Evolutionary conservation across 192 early-diverging fungal species (phyloP), one percentile per base, ranked within the genome.

Genomic region (Entophlyctis helioformis): DNA sequence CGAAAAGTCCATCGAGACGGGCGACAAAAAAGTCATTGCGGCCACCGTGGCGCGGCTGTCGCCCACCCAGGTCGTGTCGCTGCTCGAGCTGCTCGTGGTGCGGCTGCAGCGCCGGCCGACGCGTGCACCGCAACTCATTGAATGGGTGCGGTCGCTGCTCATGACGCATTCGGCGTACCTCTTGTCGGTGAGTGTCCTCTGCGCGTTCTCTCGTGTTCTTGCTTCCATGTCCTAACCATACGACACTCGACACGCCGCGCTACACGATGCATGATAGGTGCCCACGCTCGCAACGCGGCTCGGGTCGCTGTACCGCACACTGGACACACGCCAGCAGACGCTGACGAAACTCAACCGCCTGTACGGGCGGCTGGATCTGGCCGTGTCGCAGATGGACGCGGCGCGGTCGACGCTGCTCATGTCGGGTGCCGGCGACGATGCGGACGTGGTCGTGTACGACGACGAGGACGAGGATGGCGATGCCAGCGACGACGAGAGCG

Each of bases 141-240:
- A 73, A 34, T 73, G 71, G 71, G 35, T 73, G 16, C 59, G 71
- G 10, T 54, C 66, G 19, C 34, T 61, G 16, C 39, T 73, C 16
- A n/a, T 64, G 15, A 47, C 40, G 12, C 71, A 73, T 53, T 51
- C 63, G 10, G 50, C 47, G 3, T 67, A 53, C 42, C 43, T 72
- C 19, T 56, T 67, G 56, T 57, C 69, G 25, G 63, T 67, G 27
- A 35, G 51, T 31, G 29, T 8, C 29, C 29, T 31, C 29, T 31
- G 29, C 29, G 6, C 29, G 4, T 11, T 11, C 29, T 31, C 29
- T 11, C 6, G 6, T 31, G 6, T 31, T 4, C 29, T 4, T 8
- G 5, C 5, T n/a, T 39, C 7, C 7, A 8, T 16, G 38, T 39
- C 21, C 18, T 7, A 39, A 39, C n/a, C n/a, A n/a, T n/a, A n/a